These are phyloP conservation scores for Voacanga thouarsii DNA, from an alignment of 257 asterid genomes.

Conservation along the genomic window DNA sequence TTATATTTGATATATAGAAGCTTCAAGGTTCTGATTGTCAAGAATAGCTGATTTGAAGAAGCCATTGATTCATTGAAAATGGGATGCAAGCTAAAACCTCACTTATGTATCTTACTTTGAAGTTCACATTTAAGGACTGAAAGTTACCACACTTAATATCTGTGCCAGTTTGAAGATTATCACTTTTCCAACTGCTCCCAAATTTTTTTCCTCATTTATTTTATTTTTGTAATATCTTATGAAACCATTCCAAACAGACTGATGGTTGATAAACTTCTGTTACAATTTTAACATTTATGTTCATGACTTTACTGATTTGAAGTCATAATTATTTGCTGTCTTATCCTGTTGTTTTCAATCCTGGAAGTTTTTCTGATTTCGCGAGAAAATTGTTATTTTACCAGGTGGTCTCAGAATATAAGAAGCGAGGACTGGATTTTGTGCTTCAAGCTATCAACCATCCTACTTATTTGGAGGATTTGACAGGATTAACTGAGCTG, in stretches of 20 bases:
- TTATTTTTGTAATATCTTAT: not conserved
- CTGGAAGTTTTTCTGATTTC: not conserved
- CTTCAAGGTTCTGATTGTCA: not conserved
- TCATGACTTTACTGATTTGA: not conserved
- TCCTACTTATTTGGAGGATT: slow-evolving; percentile 87
- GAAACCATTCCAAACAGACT: not conserved
- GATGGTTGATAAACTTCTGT: not conserved
- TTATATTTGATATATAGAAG: not conserved
- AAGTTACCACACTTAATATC: not conserved
- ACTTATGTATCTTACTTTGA: too few relatives aligned
- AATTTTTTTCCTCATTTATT: too few relatives aligned
- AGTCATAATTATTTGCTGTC: not conserved
- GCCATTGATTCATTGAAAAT: not conserved
- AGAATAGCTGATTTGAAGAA: not conserved
- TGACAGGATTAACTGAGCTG: slow-evolving; percentile 87
- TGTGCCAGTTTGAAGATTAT: not conserved
- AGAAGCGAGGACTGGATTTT: slow-evolving; percentile 68
- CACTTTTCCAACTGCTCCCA: not conserved
- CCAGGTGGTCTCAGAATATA: slow-evolving; percentile 80
- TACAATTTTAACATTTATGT: not conserved
- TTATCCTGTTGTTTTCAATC: not conserved
- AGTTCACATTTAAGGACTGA: not conserved
- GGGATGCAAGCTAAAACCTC: not conserved
- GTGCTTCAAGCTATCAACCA: slow-evolving; percentile 78
- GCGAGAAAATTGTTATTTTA: not conserved